Base-by-base conservation (phyloP, 2,329 filamentous ascomycete species). In the Monosporascus sp. region DNA sequence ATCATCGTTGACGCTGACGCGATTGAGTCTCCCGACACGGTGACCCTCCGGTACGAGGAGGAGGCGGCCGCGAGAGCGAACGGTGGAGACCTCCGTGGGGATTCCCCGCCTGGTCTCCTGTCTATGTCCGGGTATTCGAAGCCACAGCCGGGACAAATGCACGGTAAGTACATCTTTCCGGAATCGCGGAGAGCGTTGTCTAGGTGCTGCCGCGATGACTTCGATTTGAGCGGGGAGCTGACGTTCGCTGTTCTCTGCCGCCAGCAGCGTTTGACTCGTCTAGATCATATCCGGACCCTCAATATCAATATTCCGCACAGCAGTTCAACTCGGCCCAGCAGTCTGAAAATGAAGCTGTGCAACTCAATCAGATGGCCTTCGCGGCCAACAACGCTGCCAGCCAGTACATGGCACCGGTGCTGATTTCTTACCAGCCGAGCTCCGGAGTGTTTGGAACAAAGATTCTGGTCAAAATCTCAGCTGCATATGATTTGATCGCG, bases 111-210 rank as follows among this genome's bases (percentile, higher is more conserved):
- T 70, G 71, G 75, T 70, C 71, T 85, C 66, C 76, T 89, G 74
- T 85, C 87, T 73, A 92, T 92, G 88, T 87, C 89, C 72, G 86
- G 86, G 74, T 92, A 91, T 79, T 79, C 81, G 67, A 96, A 95
- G 75, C 74, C 84, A 55, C 84, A 88, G 71, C 79, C 85, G 73
- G 80, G 87, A 71, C 87, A 87, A 71, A 82, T 92, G 76, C 88
- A 93, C 74, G 88, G 91, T 95, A 78, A 76, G 90, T 86, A 55
- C 26, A 26, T 31, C 43, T 27, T 9, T 56, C 56, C 50, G 36
- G 38, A 37, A 22, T 36, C 19, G 9, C 11, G 31, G 31, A 34
- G 31, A 14, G 31, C 9, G 11, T 34, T 34, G 11, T 43, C 9
- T 43, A 20, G 14, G 31, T 46, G 17, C 26, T 46, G 24, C 22